Evolutionary conservation across 768 basidiomycete genomes (phyloP), one percentile per base, ranked within the genome.

Genomic region (Xerocomellus intermedius): DNA sequence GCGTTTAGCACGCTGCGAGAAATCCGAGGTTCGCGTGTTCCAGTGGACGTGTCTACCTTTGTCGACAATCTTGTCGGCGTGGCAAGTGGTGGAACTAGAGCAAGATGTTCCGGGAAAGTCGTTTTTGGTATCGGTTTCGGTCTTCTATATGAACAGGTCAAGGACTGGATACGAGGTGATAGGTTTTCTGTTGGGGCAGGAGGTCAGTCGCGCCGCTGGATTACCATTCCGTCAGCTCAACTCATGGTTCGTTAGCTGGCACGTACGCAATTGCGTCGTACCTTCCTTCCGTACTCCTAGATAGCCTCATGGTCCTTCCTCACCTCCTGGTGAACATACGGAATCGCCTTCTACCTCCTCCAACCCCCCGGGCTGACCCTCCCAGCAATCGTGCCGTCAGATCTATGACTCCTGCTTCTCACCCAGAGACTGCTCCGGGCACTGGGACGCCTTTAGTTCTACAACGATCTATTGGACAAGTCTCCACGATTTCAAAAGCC

Each of bases 101-200:
- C 62, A 42, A 61, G 37, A 26, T 71, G 68, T 61, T 76, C 76
- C 1, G 71, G 72, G 16, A 76, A 73, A 17, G 3, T 77, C 9
- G 75, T 78, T 52, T 50, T 82, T 44, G 76, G 77, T 21, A 61
- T 84, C 35, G 70, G 73, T 13, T 52, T 83, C 8, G 82, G 83
- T 1, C 50, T 73, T 37, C 42, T 56, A 17, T 69, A 71, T 24
- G 70, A 73, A 50, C 74, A 75, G 41, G 32, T 82, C 24, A 74
- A 75, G 52, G 79, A 83, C 58, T 83, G 83, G 78, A 62, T 86
- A 26, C 77, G 80, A 32, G 89, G 90, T 2, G 82, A 89, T 50
- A 72, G 88, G 36, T 82, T 89, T 63, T 80, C 83, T 19, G 73
- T 93, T 52, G 91, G 91, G 54, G 86, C 91, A 48, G 91, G 91